Evolutionary conservation across 78 protist genomes (phyloP), one percentile per base, ranked within the genome.

Genomic region (Isochrysis galbana): DNA sequence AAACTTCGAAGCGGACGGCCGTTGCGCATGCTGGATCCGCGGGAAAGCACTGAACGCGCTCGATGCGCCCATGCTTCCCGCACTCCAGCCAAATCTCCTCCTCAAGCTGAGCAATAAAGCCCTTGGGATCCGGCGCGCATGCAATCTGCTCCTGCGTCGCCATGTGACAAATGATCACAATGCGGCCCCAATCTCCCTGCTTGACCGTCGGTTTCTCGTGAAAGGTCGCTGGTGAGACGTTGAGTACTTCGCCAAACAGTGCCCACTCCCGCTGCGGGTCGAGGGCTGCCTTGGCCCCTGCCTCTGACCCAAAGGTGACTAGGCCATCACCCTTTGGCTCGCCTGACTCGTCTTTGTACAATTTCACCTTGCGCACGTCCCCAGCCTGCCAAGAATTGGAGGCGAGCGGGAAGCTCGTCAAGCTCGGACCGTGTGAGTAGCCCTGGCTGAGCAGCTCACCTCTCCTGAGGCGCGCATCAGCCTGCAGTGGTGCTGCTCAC

Each of bases 301-400:
- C 55, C 38, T 44, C 88, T 3, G 23, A 25, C 23, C 14, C 55
- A 29, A 44, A 80, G 29, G 51, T 44, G 36, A 80, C 88, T 17
- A 80, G 36, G 19, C 47, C 88, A 22, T 80, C 88, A 54, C 88
- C 88, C 88, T 80, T 80, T 5, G 3, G 36, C 36, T 44, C 23
- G 34, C 88, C 88, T n/a, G 17, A 2, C 26, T 14, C 54, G 55
- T 80, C 88, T 36, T 80, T 80, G 88, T 80, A 80, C 55, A 80
- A 54, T 54, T 80, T 80, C 29, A 80, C 88, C 41, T 54, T 32
- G 23, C 39, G n/a, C 0, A 80, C 88, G 22, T 80, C 88, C 29
- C 88, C 88, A 17, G 55, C 54, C 55, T 44, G 3, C 10, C 32
- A 54, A 54, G 67, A 54, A 54, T 10, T 19, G 19, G 67, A 54